Percentiles rank a stretch among this genome's conserved stretches.
Conservation (phyloP, 768 basidiomycete genomes). For the Cystobasidium onofrii region DNA sequence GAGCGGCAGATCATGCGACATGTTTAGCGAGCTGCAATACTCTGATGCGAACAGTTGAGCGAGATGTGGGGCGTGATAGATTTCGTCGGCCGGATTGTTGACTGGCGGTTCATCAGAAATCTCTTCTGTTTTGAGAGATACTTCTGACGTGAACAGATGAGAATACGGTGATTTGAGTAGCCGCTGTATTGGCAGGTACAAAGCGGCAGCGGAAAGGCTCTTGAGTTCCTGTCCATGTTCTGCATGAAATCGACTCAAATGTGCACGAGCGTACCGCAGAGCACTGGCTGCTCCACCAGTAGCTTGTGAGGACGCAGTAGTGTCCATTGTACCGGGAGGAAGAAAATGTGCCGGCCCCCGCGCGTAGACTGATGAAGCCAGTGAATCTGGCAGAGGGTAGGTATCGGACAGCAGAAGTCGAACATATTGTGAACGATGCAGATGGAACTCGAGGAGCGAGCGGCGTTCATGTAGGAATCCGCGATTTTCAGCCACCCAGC, state of each 20-base stretch:
- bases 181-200: constrained; percentile 61
- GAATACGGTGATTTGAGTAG: constrained; percentile 66
- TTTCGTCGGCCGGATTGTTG: constrained; percentile 5
- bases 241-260: constrained; percentile 59
- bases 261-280: constrained; percentile 63
- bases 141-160: constrained; percentile 49
- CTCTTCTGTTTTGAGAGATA: neutral
- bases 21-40: constrained; percentile 74
- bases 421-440: constrained; percentile 85
- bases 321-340: neutral
- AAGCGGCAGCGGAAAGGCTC: constrained; percentile 61
- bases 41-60: constrained; percentile 78
- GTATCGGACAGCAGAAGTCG: constrained; percentile 53
- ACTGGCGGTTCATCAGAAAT: neutral
- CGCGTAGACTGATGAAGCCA: neutral
- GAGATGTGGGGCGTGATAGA: constrained; percentile 45
- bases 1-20: constrained; percentile 81
- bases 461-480: constrained; percentile 46
- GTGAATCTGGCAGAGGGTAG: constrained; percentile 25
- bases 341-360: neutral
- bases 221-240: constrained; percentile 60
- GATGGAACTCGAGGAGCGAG: constrained; percentile 77
- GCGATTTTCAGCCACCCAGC: constrained; percentile 68
- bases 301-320: neutral
- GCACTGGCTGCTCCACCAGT: constrained; percentile 46